A percentile compares a stretch with the other conserved stretches of the same genome.
These are phyloP conservation scores for Coemansia umbellata DNA, from an alignment of 192 early-diverging fungal genomes.

Conservation along the genomic window DNA sequence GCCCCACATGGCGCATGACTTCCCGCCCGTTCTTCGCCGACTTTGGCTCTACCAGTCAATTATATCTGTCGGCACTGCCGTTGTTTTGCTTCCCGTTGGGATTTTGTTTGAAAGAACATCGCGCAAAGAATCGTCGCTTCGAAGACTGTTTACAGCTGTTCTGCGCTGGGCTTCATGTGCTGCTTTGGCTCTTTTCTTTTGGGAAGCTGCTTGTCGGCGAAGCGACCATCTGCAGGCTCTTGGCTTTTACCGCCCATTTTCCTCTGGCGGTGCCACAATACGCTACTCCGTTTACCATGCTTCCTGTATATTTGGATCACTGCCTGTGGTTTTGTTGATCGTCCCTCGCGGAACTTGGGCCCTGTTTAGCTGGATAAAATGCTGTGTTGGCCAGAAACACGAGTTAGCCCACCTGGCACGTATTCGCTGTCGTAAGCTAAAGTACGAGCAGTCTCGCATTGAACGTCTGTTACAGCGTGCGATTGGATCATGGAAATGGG, in stretches of 20 bases:
- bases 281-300: constrained; percentile 36
- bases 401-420: constrained; percentile 20
- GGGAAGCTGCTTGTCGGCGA: constrained; percentile 22
- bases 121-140: constrained; percentile 20
- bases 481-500: constrained; percentile 47
- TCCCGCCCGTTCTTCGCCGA: constrained; percentile 40
- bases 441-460: constrained; percentile 20
- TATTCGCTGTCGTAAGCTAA: constrained; percentile 13
- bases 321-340: constrained; percentile 32
- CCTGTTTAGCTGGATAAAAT: constrained; percentile 36
- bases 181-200: constrained; percentile 1
- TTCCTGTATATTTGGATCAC: constrained; percentile 23
- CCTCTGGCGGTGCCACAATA: constrained; percentile 22
- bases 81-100: constrained; percentile 27
- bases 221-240: constrained; percentile 13
- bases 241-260: constrained; percentile 24
- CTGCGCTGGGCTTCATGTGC: constrained; percentile 18
- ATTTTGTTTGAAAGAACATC: constrained; percentile 37
- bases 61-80: constrained; percentile 18
- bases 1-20: constrained; percentile 39
- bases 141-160: constrained; percentile 15
- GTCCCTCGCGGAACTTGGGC: constrained; percentile 48
- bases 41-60: constrained; percentile 49
- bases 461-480: constrained; percentile 27
- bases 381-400: constrained; percentile 31